Conservation (phyloP, 2,329 filamentous ascomycete species). For the Hypoxylon sp. region DNA sequence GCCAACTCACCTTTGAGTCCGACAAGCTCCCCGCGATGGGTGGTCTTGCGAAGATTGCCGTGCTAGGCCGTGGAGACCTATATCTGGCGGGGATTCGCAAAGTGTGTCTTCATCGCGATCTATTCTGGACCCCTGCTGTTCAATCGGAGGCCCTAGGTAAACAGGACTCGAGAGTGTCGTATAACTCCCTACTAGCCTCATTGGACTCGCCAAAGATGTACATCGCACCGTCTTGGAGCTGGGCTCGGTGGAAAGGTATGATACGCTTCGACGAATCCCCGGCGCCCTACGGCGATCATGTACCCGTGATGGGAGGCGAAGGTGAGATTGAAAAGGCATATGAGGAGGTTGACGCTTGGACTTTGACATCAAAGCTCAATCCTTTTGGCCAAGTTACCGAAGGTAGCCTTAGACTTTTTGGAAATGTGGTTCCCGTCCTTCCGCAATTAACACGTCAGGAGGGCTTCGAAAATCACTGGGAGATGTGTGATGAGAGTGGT, state of each 20-base stretch:
- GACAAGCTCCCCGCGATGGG: slow-evolving; percentile 19
- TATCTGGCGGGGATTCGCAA: slow-evolving; percentile 10
- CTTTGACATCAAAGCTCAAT: not conserved
- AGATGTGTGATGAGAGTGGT: not conserved
- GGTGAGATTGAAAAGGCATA: not conserved
- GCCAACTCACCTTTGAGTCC: slow-evolving; percentile 10
- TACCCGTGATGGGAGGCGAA: not conserved
- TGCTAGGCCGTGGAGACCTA: not conserved
- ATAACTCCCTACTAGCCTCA: not conserved
- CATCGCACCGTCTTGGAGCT: slow-evolving; percentile 23
- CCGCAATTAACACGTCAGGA: not conserved
- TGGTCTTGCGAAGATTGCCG: slow-evolving; percentile 4
- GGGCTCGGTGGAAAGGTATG: slow-evolving; percentile 15
- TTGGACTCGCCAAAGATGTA: not conserved
- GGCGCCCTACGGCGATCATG: not conserved
- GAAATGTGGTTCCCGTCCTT: not conserved
- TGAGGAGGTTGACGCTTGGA: not conserved
- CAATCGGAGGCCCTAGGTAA: not conserved
- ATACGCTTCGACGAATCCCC: slow-evolving; percentile 11
- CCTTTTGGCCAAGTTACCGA: slow-evolving; percentile 10
- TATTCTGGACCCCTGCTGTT: slow-evolving; percentile 17
- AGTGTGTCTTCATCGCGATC: slow-evolving; percentile 6
- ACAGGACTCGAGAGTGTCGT: not conserved
- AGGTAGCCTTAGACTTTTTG: not conserved
- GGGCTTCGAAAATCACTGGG: slow-evolving; percentile 10